phyloP scores from a whole-genome alignment of 1,139 yeast genomes.

The Tardiomyces digboiensis region DNA sequence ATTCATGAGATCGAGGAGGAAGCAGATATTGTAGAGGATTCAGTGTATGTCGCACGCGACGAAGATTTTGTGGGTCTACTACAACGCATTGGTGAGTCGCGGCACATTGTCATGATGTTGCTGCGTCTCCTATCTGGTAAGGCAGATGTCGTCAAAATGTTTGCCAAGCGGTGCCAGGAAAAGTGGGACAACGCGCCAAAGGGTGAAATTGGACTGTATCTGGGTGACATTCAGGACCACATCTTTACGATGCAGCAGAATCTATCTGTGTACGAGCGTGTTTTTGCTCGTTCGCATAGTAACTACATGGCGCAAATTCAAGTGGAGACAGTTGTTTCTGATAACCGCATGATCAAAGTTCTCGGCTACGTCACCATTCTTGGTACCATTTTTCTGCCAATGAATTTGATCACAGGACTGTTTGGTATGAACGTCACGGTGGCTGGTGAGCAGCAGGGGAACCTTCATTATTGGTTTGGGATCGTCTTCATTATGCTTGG shows the following conservation, averaged over 20 bases:
- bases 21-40: conserved; percentile 88
- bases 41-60: conserved; percentile 55
- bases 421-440: conserved; percentile 95
- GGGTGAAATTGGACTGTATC: conserved; percentile 46
- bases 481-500: conserved; percentile 44
- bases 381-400: conserved; percentile 86
- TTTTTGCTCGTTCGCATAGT: conserved; percentile 83
- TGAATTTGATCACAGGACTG: conserved; percentile 83
- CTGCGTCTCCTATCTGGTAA: conserved; percentile 87
- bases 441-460: conserved; percentile 52
- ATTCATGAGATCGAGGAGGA: conserved; percentile 81
- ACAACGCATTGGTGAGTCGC: conserved; percentile 78
- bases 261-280: conserved; percentile 81
- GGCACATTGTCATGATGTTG: conserved; percentile 86
- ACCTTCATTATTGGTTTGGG: conserved; percentile 56
- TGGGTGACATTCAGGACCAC: conserved; percentile 98
- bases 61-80: conserved; percentile 56
- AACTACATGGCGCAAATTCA: conserved; percentile 91
- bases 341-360: conserved; percentile 76
- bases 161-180: conserved; percentile 94
- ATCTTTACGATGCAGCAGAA: conserved; percentile 94
- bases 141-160: conserved; percentile 96
- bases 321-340: conserved; percentile 82
- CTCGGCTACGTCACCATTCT: conserved; percentile 81
- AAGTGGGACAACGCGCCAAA: conserved; percentile 31